These are phyloP conservation scores for Candida ovalis DNA, from an alignment of 805 yeast genomes.

Conservation along the genomic window DNA sequence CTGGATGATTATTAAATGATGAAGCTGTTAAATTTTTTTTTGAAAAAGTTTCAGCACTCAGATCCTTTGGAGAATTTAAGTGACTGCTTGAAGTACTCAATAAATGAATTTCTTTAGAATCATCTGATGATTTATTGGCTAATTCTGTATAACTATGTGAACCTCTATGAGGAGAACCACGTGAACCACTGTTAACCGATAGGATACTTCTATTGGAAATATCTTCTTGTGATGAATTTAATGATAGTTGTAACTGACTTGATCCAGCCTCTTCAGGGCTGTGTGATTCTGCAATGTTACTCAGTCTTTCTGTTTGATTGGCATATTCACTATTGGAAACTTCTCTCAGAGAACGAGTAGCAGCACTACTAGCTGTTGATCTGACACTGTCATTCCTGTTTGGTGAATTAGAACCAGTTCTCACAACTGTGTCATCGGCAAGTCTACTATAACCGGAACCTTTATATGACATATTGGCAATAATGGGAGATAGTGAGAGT, in stretches of 20 bases:
- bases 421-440: background rate
- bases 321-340: background rate
- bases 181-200: background rate
- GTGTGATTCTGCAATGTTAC: background rate
- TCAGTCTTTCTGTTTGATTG: background rate
- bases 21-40: constrained; percentile 1
- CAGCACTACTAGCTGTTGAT: background rate
- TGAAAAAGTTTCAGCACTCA: constrained; percentile 1
- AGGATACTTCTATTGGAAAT: background rate
- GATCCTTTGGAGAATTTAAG: background rate
- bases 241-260: background rate
- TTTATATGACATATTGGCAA: background rate
- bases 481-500: too few species aligned
- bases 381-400: background rate
- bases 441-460: background rate
- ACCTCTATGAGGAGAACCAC: constrained; percentile 6
- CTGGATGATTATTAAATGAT: constrained; percentile 12
- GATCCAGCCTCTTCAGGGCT: background rate
- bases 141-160: constrained; percentile 5
- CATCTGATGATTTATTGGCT: background rate
- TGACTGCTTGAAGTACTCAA: too few species aligned
- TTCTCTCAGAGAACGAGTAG: background rate
- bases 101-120: background rate
- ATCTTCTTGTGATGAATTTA: background rate
- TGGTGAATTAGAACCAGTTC: background rate